A percentile compares a stretch with the other conserved stretches of the same genome.
Conservation (phyloP, 306 rosid genomes). For the Acmispon strigosus region DNA sequence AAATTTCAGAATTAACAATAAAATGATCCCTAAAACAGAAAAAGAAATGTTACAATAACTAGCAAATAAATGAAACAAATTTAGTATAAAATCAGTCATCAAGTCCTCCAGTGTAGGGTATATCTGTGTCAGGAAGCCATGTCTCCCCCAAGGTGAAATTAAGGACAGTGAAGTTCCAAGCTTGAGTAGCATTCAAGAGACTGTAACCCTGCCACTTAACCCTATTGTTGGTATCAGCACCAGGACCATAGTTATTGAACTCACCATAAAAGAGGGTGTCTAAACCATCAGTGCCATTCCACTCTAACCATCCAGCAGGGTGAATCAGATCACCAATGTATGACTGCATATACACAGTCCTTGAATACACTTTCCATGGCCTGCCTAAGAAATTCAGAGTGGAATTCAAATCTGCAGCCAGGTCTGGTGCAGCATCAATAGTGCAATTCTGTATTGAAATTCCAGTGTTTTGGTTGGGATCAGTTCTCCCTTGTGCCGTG, state of each 20-base stretch:
- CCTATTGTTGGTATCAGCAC: constrained; percentile 47
- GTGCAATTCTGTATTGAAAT: constrained; percentile 74
- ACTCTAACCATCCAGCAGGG: constrained; percentile 65
- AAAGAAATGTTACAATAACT: background rate
- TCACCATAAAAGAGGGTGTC: constrained; percentile 70
- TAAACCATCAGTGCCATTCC: constrained; percentile 62
- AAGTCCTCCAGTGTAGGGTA: constrained; percentile 55
- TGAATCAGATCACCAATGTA: constrained; percentile 51
- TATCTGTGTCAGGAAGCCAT: constrained; percentile 67
- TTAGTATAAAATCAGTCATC: background rate
- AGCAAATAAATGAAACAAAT: constrained; percentile 4
- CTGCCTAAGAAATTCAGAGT: constrained; percentile 42
- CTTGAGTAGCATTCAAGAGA: constrained; percentile 45
- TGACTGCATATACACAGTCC: constrained; percentile 75
- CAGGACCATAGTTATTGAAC: constrained; percentile 58
- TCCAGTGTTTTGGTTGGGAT: constrained; percentile 62
- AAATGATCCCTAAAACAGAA: background rate
- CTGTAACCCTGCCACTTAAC: constrained; percentile 62
- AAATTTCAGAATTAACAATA: background rate
- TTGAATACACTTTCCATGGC: constrained; percentile 67
- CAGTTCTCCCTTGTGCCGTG: constrained; percentile 71
- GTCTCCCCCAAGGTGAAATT: constrained; percentile 55
- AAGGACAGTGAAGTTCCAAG: constrained; percentile 56
- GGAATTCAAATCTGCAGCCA: constrained; percentile 25
- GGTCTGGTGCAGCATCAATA: constrained; percentile 52